Base-by-base conservation (phyloP, 768 basidiomycete genomes). In the Termitomyces bulborhizus region DNA sequence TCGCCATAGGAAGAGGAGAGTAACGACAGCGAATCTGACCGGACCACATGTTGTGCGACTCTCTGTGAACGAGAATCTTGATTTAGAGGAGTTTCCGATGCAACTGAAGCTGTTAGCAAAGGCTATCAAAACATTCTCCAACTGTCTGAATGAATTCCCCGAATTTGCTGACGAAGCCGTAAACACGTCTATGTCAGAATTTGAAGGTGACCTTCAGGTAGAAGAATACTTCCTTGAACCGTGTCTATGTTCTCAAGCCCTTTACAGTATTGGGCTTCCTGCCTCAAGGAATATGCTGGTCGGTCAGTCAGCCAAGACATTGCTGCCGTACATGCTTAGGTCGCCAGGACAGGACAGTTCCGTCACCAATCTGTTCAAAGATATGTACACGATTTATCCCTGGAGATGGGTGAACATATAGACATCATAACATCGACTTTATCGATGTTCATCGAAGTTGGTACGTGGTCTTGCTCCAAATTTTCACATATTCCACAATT, bases 391-490 rank as follows among this genome's bases (percentile, higher is more conserved):
- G 86, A 88, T 62, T 73, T 88, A 8, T 76, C 81, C n/a, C 68
- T 71, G n/a, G 86, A 89, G 64, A 84, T 88, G 79, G 85, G 84
- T 3, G 82, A 86, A 53, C 88, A 90, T 60, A 71, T 88, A 15
- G 84, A 89, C 54, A 80, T 73, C 58, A 83, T 90, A 54, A 84
- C 83, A 4, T 72, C 80, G 1, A 83, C 85, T 1, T 69, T 90
- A n/a, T 78, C 77, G 2, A 81, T 86, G 70, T 89, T 90, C 71
- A 82, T 88, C 46, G 85, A 88, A 77, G 79, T 89, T 56, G 88
- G 87, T 83, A 51, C 60, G 80, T 61, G 27, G 53, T 47, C 9
- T 16, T 12, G 21, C 34, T 9, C 7, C 50, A 45, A 43, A 32
- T 51, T 26, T 34, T 13, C 6, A 5, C 40, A 13, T 51, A 32